A percentile compares a stretch with the other conserved stretches of the same genome.
phyloP scores from a whole-genome alignment of 345 rosid genomes.

The Raphanus sativus region DNA sequence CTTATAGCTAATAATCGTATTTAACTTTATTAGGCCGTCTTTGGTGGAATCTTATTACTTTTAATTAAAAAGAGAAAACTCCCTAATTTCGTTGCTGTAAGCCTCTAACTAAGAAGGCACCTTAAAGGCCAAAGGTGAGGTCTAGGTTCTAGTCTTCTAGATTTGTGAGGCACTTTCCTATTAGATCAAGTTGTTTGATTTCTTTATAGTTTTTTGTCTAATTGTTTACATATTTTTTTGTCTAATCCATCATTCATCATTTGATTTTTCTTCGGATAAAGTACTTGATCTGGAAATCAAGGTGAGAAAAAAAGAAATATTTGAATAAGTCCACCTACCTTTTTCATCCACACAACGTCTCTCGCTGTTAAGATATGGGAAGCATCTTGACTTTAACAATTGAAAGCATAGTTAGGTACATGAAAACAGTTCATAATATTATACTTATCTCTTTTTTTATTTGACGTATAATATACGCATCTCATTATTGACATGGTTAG shows the following conservation, averaged over 20 bases:
- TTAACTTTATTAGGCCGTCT: not conserved
- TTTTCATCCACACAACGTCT: slow-evolving; percentile 6
- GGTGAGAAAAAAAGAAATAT: not conserved
- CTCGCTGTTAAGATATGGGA: slow-evolving; percentile 1
- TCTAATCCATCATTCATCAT: not conserved
- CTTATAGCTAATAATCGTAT: not conserved
- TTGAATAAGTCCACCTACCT: not conserved
- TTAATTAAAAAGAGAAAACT: not conserved
- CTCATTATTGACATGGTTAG: slow-evolving; percentile 11
- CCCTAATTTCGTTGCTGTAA: not conserved
- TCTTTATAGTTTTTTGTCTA: not conserved
- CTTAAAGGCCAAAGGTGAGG: not conserved
- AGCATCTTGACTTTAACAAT: slow-evolving; percentile 22
- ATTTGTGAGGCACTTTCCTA: not conserved
- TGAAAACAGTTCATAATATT: not conserved
- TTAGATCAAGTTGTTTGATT: not conserved
- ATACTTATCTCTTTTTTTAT: not conserved
- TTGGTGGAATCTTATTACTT: not conserved
- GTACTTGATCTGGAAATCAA: not conserved
- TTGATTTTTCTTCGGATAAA: not conserved
- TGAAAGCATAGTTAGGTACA: slow-evolving; percentile 24
- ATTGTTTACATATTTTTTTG: not conserved
- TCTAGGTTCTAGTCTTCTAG: not conserved
- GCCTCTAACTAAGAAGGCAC: not conserved
- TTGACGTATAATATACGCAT: not conserved